These are phyloP conservation scores for Trichodelitschia bisporula DNA, from an alignment of 495 filamentous ascomycete genomes.

Conservation along the genomic window DNA sequence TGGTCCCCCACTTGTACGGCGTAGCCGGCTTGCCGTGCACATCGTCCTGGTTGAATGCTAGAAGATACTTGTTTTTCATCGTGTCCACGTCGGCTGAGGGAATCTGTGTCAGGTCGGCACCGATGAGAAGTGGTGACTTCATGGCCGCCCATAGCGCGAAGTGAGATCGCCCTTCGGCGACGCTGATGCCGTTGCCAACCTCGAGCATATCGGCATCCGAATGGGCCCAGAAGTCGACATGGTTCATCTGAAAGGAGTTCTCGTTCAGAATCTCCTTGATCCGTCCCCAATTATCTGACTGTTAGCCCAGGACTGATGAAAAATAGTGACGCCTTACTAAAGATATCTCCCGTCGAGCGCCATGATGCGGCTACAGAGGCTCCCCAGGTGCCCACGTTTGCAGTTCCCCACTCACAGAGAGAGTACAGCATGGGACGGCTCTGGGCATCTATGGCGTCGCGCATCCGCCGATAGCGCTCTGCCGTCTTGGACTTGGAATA, in stretches of 20 bases:
- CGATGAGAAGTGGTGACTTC: conserved; percentile 32
- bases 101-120: conserved; percentile 24
- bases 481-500: conserved; percentile 26
- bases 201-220: conserved; percentile 48
- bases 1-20: conserved; percentile 43
- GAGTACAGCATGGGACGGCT: conserved; percentile 36
- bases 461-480: conserved; percentile 30
- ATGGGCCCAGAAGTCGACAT: conserved; percentile 26
- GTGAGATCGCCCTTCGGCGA: conserved; percentile 20
- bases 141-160: conserved; percentile 30
- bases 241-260: conserved; percentile 23
- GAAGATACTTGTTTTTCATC: conserved; percentile 30
- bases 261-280: conserved; percentile 28
- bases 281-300: conserved; percentile 12
- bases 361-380: conserved; percentile 25
- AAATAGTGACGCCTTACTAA: conserved; percentile 11
- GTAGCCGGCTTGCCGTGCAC: conserved; percentile 24
- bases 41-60: conserved; percentile 38
- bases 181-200: conserved; percentile 35
- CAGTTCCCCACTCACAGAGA: conserved; percentile 40
- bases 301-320: conserved; percentile 17
- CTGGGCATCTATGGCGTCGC: conserved; percentile 28
- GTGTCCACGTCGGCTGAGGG: conserved; percentile 21
- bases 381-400: conserved; percentile 26
- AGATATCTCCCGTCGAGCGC: conserved; percentile 30